Evolutionary conservation across 2,329 filamentous ascomycete genomes (phyloP).

Genomic region (Claviceps citrina): DNA sequence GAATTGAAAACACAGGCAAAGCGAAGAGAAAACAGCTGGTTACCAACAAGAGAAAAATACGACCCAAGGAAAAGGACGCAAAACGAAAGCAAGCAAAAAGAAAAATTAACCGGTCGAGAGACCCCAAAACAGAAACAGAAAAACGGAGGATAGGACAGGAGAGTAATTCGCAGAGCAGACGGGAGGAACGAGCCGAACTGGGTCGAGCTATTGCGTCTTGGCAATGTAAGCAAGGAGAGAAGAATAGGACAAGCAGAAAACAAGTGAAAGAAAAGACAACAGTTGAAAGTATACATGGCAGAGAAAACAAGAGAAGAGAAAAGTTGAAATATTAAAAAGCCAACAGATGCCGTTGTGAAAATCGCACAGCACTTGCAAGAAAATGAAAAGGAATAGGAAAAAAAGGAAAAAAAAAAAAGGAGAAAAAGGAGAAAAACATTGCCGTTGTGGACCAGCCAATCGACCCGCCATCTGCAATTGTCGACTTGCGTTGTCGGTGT

Average conservation of each 20-base stretch:
- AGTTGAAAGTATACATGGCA: not conserved
- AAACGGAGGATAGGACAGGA: too few species aligned
- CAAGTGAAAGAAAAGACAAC: not conserved
- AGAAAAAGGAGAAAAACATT: conserved; percentile 18
- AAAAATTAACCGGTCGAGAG: too few species aligned
- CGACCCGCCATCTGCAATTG: too few species aligned
- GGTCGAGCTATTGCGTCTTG: not conserved
- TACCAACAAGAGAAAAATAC: conserved; percentile 14
- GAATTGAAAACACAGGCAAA: conserved; percentile 24
- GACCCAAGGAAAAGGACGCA: conserved; percentile 1
- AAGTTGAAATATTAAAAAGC: not conserved
- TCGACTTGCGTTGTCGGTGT: too few species aligned
- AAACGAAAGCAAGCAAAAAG: too few species aligned
- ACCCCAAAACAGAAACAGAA: too few species aligned
- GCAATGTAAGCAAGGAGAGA: too few species aligned
- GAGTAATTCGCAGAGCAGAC: too few species aligned
- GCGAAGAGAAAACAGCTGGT: conserved; percentile 9
- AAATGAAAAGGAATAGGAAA: conserved; percentile 1
- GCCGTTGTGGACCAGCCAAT: conserved; percentile 38
- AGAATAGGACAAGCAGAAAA: too few species aligned
- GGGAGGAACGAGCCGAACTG: too few species aligned
- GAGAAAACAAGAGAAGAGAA: not conserved
- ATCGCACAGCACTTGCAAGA: not conserved
- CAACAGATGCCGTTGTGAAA: not conserved
- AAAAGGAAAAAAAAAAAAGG: conserved; percentile 10